Evolutionary conservation across 2,329 filamentous ascomycete genomes (phyloP).

Genomic region (Paraphaeosphaeria minitans): DNA sequence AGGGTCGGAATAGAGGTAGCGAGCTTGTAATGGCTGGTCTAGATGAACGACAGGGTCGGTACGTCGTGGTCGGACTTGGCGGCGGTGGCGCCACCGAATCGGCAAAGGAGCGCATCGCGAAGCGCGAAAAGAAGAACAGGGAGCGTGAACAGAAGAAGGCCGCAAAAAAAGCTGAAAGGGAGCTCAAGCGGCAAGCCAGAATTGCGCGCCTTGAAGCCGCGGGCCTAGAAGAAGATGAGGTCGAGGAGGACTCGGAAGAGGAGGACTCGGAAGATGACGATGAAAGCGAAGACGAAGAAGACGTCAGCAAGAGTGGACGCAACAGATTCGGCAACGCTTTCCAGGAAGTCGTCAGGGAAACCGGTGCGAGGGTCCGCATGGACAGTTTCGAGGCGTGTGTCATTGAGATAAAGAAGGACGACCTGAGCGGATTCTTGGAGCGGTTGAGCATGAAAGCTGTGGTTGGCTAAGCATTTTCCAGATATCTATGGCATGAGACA

Average conservation of each 20-base stretch:
- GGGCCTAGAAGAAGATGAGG: conserved; percentile 65
- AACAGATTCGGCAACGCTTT: conserved; percentile 96
- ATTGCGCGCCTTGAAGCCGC: conserved; percentile 50
- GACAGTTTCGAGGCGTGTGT: conserved; percentile 98
- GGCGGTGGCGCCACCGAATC: conserved; percentile 76
- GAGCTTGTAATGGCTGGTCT: conserved; percentile 89
- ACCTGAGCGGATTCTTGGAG: conserved; percentile 88
- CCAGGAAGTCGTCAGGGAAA: conserved; percentile 91
- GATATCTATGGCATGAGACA: not conserved
- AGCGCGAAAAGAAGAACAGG: conserved; percentile 69
- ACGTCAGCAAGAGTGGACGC: conserved; percentile 72
- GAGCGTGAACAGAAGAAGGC: conserved; percentile 51
- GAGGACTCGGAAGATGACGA: conserved; percentile 51
- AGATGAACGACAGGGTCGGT: conserved; percentile 84
- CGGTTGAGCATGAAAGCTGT: conserved; percentile 90
- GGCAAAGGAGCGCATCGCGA: conserved; percentile 63
- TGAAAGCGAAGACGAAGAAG: conserved; percentile 58
- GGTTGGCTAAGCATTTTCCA: conserved; percentile 53
- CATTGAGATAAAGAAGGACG: conserved; percentile 96
- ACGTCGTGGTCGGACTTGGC: conserved; percentile 90
- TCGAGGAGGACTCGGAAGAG: conserved; percentile 64
- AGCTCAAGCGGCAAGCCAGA: conserved; percentile 61
- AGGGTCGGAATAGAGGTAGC: conserved; percentile 72
- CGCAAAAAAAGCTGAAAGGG: conserved; percentile 66
- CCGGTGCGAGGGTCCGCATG: conserved; percentile 84